These are phyloP conservation scores for Pseudomassariella vexata DNA, from an alignment of 2,329 filamentous ascomycete species.

Conservation along the genomic window DNA sequence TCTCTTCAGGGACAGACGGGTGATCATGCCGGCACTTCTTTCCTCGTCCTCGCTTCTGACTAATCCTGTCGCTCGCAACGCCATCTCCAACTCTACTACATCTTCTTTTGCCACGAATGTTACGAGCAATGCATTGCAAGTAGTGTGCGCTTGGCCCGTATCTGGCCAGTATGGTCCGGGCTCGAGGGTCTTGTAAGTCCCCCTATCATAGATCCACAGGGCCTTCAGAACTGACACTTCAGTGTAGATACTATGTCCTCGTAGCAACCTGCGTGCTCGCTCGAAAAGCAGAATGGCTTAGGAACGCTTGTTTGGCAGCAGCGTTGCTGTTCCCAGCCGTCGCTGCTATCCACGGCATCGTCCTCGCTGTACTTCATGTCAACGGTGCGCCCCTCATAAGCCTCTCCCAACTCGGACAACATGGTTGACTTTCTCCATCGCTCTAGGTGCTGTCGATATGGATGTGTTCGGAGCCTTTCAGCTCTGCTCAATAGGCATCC, in stretches of 20 bases:
- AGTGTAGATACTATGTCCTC: constrained; percentile 52
- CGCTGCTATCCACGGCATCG: constrained; percentile 58
- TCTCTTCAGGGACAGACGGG: too few species aligned
- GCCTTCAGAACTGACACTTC: background rate
- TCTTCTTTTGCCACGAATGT: too few species aligned
- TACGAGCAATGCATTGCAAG: constrained; percentile 24
- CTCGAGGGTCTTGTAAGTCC: constrained; percentile 42
- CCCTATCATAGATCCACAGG: background rate
- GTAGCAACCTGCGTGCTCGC: constrained; percentile 58
- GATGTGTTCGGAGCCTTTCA: constrained; percentile 66
- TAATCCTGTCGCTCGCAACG: too few species aligned
- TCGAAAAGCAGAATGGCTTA: constrained; percentile 56
- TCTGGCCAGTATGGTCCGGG: constrained; percentile 53
- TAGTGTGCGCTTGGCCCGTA: constrained; percentile 52
- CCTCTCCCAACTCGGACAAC: too few species aligned
- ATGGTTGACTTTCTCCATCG: too few species aligned
- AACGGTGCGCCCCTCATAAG: constrained; percentile 42
- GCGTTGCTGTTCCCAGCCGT: constrained; percentile 58
- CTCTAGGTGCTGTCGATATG: constrained; percentile 57
- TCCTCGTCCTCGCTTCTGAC: too few species aligned
- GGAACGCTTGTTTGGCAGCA: constrained; percentile 57
- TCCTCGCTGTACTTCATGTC: constrained; percentile 52
- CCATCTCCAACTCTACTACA: too few species aligned
- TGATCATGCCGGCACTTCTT: too few species aligned
- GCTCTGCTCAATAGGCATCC: constrained; percentile 58